phyloP scores from a whole-genome alignment of 2,329 filamentous ascomycete species.

The Parasarocladium wereldwijsianum region DNA sequence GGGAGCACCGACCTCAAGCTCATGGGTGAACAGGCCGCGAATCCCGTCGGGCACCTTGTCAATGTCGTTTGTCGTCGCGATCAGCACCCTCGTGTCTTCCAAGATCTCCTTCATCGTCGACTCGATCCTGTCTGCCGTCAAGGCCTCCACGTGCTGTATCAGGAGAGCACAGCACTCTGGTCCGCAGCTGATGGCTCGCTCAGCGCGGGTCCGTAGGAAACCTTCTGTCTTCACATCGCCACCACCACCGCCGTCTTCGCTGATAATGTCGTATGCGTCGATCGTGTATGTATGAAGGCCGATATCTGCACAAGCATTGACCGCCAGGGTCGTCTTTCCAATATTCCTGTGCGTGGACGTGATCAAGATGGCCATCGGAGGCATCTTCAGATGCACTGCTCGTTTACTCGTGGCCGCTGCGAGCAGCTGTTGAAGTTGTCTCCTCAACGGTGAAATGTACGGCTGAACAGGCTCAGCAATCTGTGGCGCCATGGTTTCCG shows the following conservation, averaged over 20 bases:
- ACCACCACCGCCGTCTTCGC: conserved; percentile 69
- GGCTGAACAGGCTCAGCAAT: conserved; percentile 25
- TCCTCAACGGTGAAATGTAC: conserved; percentile 45
- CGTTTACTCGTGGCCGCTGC: conserved; percentile 77
- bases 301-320: conserved; percentile 69
- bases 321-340: conserved; percentile 72
- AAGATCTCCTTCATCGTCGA: conserved; percentile 73
- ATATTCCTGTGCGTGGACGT: conserved; percentile 88
- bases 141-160: conserved; percentile 78
- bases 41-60: conserved; percentile 89
- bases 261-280: conserved; percentile 85
- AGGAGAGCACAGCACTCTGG: conserved; percentile 69
- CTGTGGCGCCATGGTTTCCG: conserved; percentile 21
- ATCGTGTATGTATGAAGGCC: conserved; percentile 81
- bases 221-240: conserved; percentile 91
- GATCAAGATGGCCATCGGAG: conserved; percentile 74
- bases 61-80: conserved; percentile 89
- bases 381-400: conserved; percentile 75
- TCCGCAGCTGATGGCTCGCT: conserved; percentile 79
- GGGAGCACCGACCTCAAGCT: conserved; percentile 83
- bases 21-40: conserved; percentile 83
- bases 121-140: conserved; percentile 84
- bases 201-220: conserved; percentile 73
- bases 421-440: conserved; percentile 70
- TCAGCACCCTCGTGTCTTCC: conserved; percentile 62